Evolutionary conservation across 345 rosid genomes (phyloP), one percentile per base, ranked within the genome.

Genomic region (Euphorbia lathyris): DNA sequence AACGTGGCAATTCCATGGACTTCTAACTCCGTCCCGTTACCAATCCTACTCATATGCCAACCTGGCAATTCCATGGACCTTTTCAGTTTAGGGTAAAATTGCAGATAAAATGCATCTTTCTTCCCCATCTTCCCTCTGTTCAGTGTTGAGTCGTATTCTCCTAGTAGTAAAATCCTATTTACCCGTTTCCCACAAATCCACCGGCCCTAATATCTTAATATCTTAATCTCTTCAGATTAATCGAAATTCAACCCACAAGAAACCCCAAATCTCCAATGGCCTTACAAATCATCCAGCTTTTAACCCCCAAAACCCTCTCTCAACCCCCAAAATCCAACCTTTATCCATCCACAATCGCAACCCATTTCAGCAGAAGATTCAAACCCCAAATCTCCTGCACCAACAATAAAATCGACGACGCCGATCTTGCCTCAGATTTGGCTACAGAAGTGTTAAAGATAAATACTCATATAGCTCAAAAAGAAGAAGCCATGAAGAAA

Each of bases 401-500:
- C 14, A 81, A 45, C 72, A 59, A 66, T 26, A 26, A 27, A 63
- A 14, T 2, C 56, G 68, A 65, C 51, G 88, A 87, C 61, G 67
- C 84, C 0, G 84, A 81, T 58, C 87, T 89, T 20, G 90, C 92
- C 1, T 77, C 83, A 47, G 92, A 83, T 58, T 73, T 93, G 36
- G 90, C 93, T 0, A 38, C 83, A 52, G 83, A 84, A 50, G 82
- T 86, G 67, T 86, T 85, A 27, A 87, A 79, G 75, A 83, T 84
- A 26, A 86, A 80, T 58, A 69, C 85, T 77, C 83, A 80, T 12
- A 36, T 73, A 65, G 76, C 67, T 65, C 90, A 83, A 68, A 85
- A 82, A 56, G 77, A 85, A 53, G 90, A 88, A 62, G 98, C 97
- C 70, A 79, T 93, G 96, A 80, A 74, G 81, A 87, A 85, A 76